These are phyloP conservation scores for Verticillium albo-atrum DNA, from an alignment of 2,329 filamentous ascomycete genomes.

Conservation along the genomic window DNA sequence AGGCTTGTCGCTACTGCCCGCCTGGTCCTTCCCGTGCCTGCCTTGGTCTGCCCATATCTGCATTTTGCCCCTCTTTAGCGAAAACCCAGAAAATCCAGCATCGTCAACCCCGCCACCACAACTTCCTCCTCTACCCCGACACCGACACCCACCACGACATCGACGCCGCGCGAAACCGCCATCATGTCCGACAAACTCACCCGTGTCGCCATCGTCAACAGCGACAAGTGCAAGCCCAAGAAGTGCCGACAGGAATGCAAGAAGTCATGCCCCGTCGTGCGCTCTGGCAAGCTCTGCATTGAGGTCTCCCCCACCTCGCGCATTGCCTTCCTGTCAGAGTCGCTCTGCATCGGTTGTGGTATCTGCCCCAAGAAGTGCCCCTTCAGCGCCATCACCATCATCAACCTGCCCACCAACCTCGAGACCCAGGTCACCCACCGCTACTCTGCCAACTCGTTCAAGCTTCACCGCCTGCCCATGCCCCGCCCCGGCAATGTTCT, in stretches of 20 bases:
- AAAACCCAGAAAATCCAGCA: background rate
- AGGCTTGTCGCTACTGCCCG: background rate
- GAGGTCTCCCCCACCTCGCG: conserved; percentile 86
- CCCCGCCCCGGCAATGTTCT: conserved; percentile 92
- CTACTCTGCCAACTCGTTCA: conserved; percentile 99
- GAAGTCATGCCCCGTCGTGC: conserved; percentile 95
- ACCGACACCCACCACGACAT: background rate
- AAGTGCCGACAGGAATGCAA: conserved; percentile 99
- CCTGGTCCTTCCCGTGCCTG: background rate
- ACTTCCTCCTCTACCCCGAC: background rate
- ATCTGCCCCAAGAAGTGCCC: conserved; percentile 99
- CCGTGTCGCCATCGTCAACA: conserved; percentile 98
- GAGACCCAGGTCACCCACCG: conserved; percentile 97
- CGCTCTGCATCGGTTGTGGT: conserved; percentile 95
- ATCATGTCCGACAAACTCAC: conserved; percentile 90
- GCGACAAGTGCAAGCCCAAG: conserved; percentile 71
- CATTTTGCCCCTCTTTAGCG: background rate
- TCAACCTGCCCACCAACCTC: conserved; percentile 99
- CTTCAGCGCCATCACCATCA: conserved; percentile 98
- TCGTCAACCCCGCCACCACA: background rate
- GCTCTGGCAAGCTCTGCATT: conserved; percentile 95
- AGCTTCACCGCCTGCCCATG: conserved; percentile 94
- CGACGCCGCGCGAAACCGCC: background rate
- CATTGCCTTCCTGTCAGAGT: conserved; percentile 97
- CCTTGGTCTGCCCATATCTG: background rate